These are phyloP conservation scores for Monosporozyma servazzii DNA, from an alignment of 805 yeast species.

Conservation along the genomic window DNA sequence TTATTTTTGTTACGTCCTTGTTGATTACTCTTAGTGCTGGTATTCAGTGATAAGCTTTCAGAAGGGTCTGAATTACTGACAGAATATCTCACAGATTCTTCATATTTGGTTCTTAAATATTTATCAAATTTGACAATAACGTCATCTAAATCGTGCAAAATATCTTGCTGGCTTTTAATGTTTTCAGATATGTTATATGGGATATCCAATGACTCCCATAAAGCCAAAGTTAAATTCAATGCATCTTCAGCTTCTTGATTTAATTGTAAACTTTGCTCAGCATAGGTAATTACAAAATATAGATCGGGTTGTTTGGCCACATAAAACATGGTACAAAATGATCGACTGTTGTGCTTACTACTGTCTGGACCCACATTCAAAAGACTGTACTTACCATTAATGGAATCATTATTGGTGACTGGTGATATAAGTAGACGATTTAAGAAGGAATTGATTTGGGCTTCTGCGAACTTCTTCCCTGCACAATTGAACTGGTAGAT, in stretches of 20 bases:
- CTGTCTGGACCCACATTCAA: slow-evolving; percentile 8
- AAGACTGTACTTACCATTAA: slow-evolving; percentile 12
- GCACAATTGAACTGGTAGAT: slow-evolving; percentile 21
- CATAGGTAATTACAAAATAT: slow-evolving; percentile 35
- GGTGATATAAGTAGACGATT: slow-evolving; percentile 21
- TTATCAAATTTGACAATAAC: slow-evolving; percentile 30
- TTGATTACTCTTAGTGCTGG: neutral
- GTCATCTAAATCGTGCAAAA: slow-evolving; percentile 27
- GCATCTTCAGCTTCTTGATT: slow-evolving; percentile 38
- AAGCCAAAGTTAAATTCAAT: slow-evolving; percentile 28
- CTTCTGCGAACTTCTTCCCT: slow-evolving; percentile 24
- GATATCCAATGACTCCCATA: slow-evolving; percentile 30
- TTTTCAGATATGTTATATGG: slow-evolving; percentile 26
- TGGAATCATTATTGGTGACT: slow-evolving; percentile 15
- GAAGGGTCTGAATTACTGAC: slow-evolving; percentile 3
- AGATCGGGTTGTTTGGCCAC: slow-evolving; percentile 28
- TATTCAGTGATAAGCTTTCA: neutral
- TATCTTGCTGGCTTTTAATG: slow-evolving; percentile 24
- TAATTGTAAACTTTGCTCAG: slow-evolving; percentile 34
- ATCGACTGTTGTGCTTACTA: slow-evolving; percentile 5
- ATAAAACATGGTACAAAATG: slow-evolving; percentile 20
- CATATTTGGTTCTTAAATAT: slow-evolving; percentile 31
- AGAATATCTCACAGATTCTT: slow-evolving; percentile 12
- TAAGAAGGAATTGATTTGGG: slow-evolving; percentile 23
- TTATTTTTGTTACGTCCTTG: slow-evolving; percentile 10